Base-by-base conservation (phyloP, 2,329 filamentous ascomycete species). In the Pestalotiopsis sp. region DNA sequence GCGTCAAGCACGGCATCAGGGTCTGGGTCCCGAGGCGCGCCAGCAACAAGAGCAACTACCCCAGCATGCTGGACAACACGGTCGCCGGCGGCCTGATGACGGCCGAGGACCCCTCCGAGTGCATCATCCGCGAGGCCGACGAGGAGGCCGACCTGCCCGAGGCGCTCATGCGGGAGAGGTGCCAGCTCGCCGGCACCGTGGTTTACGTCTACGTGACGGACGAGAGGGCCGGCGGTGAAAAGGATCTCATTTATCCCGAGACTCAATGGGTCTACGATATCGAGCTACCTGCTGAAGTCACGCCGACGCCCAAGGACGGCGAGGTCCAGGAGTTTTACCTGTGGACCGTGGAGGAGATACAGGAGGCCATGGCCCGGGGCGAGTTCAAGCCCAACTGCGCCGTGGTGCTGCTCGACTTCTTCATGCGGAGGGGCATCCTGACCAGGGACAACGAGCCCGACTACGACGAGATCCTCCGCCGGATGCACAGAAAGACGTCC, bases 351-450 rank as follows among this genome's bases (percentile, higher is more conserved):
- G 88, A 92, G n/a, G 88, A 97, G 80, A 88, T 97, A 59, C 88
- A 90, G 79, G 83, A 85, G 68, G 90, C 91, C 59, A 82, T 99
- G 76, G 86, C 85, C 17, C 83, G 84, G 66, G 93, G 93, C 14
- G 88, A 91, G 74, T 99, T 95, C 84, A 99, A 99, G 84, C 92
- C 95, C 2, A 98, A 98, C 79, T 98, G 95, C 80, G 92, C 93
- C 14, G 79, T 96, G 68, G 88, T 97, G 62, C 82, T 96, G 77
- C 81, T 98, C 60, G 94, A 98, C 79, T 99, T 98, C 82, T 93
- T 99, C 77, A 85, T 97, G 73, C 88, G 95, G 66, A 93, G 94
- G 80, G 92, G 93, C 0, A 88, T 97, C 70, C 77, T 98, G 76
- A 97, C 91, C 9, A 80, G 84, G 58, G 92, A 93, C 74, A 93